phyloP scores from a whole-genome alignment of 2,329 filamentous ascomycete species.

The Dactylonectria macrodidyma region DNA sequence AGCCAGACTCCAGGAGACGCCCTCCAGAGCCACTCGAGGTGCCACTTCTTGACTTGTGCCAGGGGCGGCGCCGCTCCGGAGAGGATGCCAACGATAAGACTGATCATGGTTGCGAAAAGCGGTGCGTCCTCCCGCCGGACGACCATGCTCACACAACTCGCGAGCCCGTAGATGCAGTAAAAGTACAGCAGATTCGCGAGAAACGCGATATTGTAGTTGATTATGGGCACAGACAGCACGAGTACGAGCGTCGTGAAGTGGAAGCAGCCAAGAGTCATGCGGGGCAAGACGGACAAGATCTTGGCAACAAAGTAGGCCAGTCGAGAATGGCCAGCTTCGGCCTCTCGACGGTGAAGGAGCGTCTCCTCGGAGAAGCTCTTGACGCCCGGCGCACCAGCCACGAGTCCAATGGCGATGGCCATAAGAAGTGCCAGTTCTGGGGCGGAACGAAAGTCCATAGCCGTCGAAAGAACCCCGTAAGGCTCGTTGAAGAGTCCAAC shows the following conservation, averaged over 20 bases:
- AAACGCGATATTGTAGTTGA: constrained; percentile 65
- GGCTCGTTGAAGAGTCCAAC: constrained; percentile 65
- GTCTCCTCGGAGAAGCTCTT: constrained; percentile 64
- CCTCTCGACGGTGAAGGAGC: constrained; percentile 66
- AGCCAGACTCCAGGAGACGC: constrained; percentile 69
- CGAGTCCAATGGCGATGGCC: constrained; percentile 69
- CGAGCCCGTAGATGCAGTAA: constrained; percentile 71
- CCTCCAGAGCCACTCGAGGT: constrained; percentile 70
- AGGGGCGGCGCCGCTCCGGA: constrained; percentile 68
- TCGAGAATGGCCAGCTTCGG: constrained; percentile 69
- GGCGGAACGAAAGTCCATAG: constrained; percentile 65
- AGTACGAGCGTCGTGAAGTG: constrained; percentile 69
- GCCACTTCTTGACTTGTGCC: constrained; percentile 64
- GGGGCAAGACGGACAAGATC: constrained; percentile 64
- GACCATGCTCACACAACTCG: constrained; percentile 67
- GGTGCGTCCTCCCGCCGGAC: constrained; percentile 70
- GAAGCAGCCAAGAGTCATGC: constrained; percentile 65
- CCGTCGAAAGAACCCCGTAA: constrained; percentile 66
- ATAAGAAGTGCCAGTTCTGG: constrained; percentile 68
- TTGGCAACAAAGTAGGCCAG: constrained; percentile 72
- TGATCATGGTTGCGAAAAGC: constrained; percentile 68
- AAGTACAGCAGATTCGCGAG: constrained; percentile 68
- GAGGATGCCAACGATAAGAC: constrained; percentile 68
- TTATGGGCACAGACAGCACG: constrained; percentile 64
- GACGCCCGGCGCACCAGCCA: constrained; percentile 66